phyloP scores from a whole-genome alignment of 2,329 filamentous ascomycete species.

The Aspergillus ibericus region DNA sequence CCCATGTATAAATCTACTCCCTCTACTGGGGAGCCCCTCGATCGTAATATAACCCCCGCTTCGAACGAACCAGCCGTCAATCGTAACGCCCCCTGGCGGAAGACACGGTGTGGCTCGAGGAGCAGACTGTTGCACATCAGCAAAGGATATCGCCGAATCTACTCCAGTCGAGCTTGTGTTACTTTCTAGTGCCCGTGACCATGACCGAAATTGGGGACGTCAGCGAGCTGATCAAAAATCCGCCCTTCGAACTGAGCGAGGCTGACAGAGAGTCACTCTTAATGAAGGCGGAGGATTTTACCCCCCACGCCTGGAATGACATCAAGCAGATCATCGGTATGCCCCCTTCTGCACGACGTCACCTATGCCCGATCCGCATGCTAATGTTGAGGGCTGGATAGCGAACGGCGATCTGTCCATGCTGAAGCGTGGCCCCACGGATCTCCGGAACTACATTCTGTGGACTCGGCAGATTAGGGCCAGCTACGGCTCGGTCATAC shows the following conservation, averaged over 20 bases:
- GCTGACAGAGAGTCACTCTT: background rate
- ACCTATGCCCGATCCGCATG: no score
- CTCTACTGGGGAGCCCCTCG: no score
- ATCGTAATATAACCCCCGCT: no score
- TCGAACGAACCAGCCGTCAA: no score
- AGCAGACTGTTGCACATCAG: background rate
- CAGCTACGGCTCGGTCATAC: background rate
- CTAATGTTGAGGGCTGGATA: background rate
- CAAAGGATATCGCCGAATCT: background rate
- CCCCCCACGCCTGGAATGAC: background rate
- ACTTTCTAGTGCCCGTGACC: background rate
- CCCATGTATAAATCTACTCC: no score
- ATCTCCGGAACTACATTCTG: conserved; percentile 6
- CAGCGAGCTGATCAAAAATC: background rate
- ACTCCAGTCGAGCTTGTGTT: background rate
- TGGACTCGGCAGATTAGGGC: background rate
- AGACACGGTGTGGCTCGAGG: no score
- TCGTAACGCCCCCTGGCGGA: no score
- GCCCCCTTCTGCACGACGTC: no score
- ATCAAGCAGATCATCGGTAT: background rate
- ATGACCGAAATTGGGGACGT: background rate
- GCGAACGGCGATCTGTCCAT: background rate
- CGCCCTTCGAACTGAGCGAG: conserved; percentile 1
- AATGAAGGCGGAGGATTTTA: background rate
- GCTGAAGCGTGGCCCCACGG: background rate